These are phyloP conservation scores for Trametes sanguinea DNA, from an alignment of 768 basidiomycete species.

Conservation along the genomic window DNA sequence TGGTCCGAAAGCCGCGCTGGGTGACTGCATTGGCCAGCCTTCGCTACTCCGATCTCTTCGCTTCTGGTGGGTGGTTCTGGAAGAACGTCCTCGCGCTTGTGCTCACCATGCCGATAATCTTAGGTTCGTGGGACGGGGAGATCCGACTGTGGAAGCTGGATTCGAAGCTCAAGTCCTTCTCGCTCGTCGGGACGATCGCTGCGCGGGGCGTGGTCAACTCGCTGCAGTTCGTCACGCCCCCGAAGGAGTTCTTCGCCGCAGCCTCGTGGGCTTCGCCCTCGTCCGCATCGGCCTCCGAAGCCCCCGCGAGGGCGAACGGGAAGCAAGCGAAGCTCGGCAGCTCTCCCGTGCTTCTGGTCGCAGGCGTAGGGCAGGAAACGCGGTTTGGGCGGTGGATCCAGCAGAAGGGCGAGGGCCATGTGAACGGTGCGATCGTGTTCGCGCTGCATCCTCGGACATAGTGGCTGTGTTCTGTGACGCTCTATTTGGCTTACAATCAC, in stretches of 20 bases:
- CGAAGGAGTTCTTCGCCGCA: conserved; percentile 42
- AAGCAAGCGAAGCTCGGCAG: conserved; percentile 18
- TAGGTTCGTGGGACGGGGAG: conserved; percentile 92
- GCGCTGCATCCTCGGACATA: conserved; percentile 50
- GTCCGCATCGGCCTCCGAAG: conserved; percentile 8
- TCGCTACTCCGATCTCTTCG: conserved; percentile 89
- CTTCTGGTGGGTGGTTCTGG: conserved; percentile 62
- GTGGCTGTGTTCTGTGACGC: conserved; percentile 15
- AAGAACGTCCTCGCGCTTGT: background rate
- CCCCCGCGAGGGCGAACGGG: conserved; percentile 30
- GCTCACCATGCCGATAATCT: background rate
- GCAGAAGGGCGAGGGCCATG: conserved; percentile 66
- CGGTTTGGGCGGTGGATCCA: conserved; percentile 87
- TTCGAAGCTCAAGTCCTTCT: conserved; percentile 73
- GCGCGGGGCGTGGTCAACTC: conserved; percentile 88
- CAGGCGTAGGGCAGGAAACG: conserved; percentile 85
- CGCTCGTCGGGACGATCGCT: conserved; percentile 60
- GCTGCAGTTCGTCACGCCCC: conserved; percentile 71
- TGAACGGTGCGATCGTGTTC: conserved; percentile 73
- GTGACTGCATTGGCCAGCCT: conserved; percentile 82
- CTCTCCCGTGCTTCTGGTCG: conserved; percentile 61
- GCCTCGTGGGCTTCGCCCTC: conserved; percentile 41
- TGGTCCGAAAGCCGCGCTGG: conserved; percentile 83
- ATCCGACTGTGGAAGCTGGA: conserved; percentile 93
- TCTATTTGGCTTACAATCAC: background rate